These are phyloP conservation scores for Monilinia fructigena DNA, from an alignment of 2,329 filamentous ascomycete species.

Conservation along the genomic window DNA sequence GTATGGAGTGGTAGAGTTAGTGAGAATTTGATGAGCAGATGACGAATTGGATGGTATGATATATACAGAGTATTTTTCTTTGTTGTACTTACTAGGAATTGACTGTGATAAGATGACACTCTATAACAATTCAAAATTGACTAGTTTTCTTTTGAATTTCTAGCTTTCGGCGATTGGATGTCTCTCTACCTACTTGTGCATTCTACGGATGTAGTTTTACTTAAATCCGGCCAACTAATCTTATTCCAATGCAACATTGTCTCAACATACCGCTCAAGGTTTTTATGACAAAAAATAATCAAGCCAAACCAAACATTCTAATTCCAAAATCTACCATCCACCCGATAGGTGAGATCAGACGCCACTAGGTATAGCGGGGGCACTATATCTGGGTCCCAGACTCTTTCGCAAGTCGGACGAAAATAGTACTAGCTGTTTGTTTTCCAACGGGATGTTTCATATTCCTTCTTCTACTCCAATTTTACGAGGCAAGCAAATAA, in stretches of 20 bases:
- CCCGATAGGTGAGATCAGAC: slow-evolving; percentile 8
- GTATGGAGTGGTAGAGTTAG: not conserved
- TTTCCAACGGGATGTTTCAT: not conserved
- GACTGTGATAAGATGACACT: not conserved
- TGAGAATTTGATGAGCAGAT: not conserved
- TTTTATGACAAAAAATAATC: not conserved
- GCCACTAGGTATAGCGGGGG: too few relatives aligned
- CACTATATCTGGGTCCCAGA: not conserved
- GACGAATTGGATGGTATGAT: not conserved
- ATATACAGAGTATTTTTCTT: not conserved
- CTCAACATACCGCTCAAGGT: not conserved
- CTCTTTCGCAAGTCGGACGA: not conserved
- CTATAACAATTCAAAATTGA: not conserved
- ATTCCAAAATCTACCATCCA: not conserved
- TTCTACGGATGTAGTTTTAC: not conserved
- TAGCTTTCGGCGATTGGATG: not conserved
- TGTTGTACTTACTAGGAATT: not conserved
- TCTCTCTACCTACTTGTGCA: too few relatives aligned
- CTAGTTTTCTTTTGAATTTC: not conserved
- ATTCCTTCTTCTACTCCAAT: not conserved
- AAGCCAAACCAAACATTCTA: not conserved
- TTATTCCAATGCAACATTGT: not conserved
- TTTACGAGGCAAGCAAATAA: not conserved
- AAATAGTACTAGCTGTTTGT: not conserved
- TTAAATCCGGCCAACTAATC: not conserved